These are phyloP conservation scores for Pilaira anomala DNA, from an alignment of 192 early-diverging fungal genomes.

Conservation along the genomic window DNA sequence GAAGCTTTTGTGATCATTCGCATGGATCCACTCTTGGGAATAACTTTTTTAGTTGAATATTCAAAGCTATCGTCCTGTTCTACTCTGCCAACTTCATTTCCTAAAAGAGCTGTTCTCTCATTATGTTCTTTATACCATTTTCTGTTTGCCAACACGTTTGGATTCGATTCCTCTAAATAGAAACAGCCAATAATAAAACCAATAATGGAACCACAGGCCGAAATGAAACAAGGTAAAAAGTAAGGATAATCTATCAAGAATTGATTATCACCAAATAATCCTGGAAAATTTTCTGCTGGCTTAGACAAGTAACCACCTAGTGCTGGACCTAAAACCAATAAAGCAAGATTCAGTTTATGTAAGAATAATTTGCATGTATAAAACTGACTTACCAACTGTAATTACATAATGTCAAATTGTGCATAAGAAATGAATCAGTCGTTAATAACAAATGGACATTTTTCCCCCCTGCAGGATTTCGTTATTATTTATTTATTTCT, in stretches of 20 bases:
- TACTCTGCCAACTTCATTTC: background rate
- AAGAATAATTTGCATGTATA: background rate
- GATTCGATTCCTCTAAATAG: conserved; percentile 61
- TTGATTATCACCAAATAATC: conserved; percentile 49
- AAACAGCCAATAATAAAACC: conserved; percentile 64
- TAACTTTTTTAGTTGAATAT: background rate
- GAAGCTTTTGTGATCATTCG: conserved; percentile 3
- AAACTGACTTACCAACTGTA: background rate
- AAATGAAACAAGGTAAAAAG: conserved; percentile 78
- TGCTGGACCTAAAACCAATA: conserved; percentile 53
- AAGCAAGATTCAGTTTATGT: background rate
- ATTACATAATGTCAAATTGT: too few relatives aligned
- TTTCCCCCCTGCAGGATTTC: background rate
- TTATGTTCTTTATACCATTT: background rate
- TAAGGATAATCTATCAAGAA: conserved; percentile 75
- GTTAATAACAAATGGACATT: background rate
- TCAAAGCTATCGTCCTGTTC: background rate
- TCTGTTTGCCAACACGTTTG: conserved; percentile 9
- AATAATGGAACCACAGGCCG: conserved; percentile 55
- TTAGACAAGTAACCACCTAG: conserved; percentile 81
- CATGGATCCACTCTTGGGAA: conserved; percentile 11
- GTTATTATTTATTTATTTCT: too few relatives aligned
- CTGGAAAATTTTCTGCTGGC: conserved; percentile 67
- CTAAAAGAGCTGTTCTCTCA: background rate
- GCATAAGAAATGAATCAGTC: background rate